Base-by-base conservation (phyloP, 371 early-diverging fungal species). In the Mortierella polycephala region DNA sequence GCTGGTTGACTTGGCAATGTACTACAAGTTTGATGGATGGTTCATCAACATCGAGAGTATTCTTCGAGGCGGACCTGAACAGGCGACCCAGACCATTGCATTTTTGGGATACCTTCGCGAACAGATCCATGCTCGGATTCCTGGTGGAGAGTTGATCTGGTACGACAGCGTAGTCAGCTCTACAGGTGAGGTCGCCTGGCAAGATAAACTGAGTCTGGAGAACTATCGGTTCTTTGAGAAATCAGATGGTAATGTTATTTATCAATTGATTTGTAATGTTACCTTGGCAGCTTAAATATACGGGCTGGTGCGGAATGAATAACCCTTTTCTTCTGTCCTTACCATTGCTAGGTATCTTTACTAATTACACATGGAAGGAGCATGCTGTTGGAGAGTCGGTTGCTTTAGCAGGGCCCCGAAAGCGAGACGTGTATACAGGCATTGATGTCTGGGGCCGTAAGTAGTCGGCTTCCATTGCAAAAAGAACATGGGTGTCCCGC, bases 11-110 rank as follows among this genome's bases (percentile, higher is more conserved):
- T 56, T 92, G 50, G 90, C 92, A 0, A 74, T 83, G 18, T 84
- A 87, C 64, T 92, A 88, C 68, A 75, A 82, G 20, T 92, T 92
- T 82, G 91, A 90, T 67, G 91, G 92, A 2, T 92, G 89, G 88
- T 82, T 92, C 56, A 79, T 92, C 49, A 90, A 91, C 56, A 86
- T 92, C 53, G 92, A 91, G 81, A 75, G 82, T 18, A 80, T 76
- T 14, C 82, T 92, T 23, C 59, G 72, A 1, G 83, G 83, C 7
- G 76, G 79, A 1, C 52, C 42, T 8, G 4, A 53, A 42, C 83
- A 82, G 37, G 84, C 71, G 13, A 62, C 70, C 39, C 81, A 81
- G 50, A 64, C 68, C 20, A 54, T 76, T n/a, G 67, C 67, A 5
- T 87, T 89, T 53, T 52, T 90, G 21, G 21, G 57, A 0, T 85